A percentile compares a stretch with the other conserved stretches of the same genome.
These are phyloP conservation scores for Aphanomyces invadans DNA, from an alignment of 352 stramenopile species.

Conservation along the genomic window DNA sequence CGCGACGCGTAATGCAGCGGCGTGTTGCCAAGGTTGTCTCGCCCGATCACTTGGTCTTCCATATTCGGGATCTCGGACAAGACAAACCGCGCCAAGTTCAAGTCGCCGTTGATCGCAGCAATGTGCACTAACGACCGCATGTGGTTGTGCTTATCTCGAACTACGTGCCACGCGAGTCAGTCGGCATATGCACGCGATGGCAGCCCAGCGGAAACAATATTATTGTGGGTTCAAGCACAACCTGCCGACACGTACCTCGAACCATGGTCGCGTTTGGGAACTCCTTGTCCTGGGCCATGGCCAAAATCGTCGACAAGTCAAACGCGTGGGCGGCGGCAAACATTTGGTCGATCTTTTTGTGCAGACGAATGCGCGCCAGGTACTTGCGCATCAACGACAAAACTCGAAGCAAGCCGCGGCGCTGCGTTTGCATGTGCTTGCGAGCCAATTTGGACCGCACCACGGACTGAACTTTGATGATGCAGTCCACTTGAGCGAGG, in stretches of 20 bases:
- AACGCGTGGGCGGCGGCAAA: conserved; percentile 71
- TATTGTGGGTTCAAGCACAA: too few relatives aligned
- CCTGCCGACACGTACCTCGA: conserved; percentile 72
- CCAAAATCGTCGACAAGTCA: conserved; percentile 72
- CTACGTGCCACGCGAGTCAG: too few relatives aligned
- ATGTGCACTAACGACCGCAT: conserved; percentile 86
- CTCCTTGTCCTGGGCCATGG: conserved; percentile 57
- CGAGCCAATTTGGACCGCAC: conserved; percentile 55
- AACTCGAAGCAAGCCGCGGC: conserved; percentile 60
- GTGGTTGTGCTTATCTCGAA: conserved; percentile 63
- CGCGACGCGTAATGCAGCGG: conserved; percentile 77
- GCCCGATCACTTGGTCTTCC: conserved; percentile 80
- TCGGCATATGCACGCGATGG: too few relatives aligned
- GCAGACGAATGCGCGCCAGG: conserved; percentile 72
- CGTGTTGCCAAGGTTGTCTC: conserved; percentile 65
- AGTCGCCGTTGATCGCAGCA: conserved; percentile 77
- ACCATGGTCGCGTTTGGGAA: conserved; percentile 25
- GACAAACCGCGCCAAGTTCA: conserved; percentile 78
- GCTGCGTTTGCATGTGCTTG: conserved; percentile 39
- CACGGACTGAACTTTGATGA: conserved; percentile 72
- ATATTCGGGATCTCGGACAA: conserved; percentile 72
- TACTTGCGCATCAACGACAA: conserved; percentile 65
- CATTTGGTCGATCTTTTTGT: conserved; percentile 66
- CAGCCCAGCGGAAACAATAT: too few relatives aligned
- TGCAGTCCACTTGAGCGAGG: conserved; percentile 30